Conservation (phyloP, 768 basidiomycete genomes). For the Mycena galopus region DNA sequence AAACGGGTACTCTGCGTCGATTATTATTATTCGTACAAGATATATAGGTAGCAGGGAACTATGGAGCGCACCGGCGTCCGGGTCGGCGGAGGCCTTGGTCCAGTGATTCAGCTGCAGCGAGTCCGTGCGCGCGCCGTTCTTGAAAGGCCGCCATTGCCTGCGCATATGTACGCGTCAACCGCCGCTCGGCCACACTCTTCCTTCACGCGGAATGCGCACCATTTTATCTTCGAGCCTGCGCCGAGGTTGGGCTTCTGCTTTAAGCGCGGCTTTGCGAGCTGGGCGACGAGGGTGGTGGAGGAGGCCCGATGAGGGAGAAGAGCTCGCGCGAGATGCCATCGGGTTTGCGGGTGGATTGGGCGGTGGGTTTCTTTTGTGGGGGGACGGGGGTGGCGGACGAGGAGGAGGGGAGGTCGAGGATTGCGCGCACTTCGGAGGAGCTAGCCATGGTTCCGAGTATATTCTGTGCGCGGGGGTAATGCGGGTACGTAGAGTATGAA, state of each 20-base stretch:
- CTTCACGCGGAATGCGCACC: conserved; percentile 61
- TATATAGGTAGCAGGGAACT: not conserved
- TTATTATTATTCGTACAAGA: not conserved
- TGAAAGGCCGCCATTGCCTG: conserved; percentile 85
- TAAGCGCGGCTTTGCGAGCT: conserved; percentile 83
- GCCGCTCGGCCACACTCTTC: no score
- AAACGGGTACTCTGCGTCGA: conserved; percentile 77
- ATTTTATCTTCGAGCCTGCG: conserved; percentile 73
- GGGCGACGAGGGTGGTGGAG: conserved; percentile 85
- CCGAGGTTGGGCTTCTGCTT: conserved; percentile 89
- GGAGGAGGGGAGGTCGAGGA: conserved; percentile 74
- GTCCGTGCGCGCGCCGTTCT: conserved; percentile 78
- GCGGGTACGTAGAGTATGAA: not conserved
- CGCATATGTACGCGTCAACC: not conserved
- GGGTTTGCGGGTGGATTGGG: conserved; percentile 71
- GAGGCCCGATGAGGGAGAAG: conserved; percentile 96
- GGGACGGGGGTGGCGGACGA: conserved; percentile 58
- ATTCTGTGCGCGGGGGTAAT: not conserved
- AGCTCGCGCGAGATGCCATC: conserved; percentile 95
- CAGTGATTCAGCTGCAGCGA: conserved; percentile 85
- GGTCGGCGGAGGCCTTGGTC: conserved; percentile 74
- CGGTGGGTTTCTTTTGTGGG: conserved; percentile 60
- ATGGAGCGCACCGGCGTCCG: conserved; percentile 62
- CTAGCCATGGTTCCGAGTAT: conserved; percentile 65
- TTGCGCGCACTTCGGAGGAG: conserved; percentile 87